A percentile compares a stretch with the other conserved stretches of the same genome.
phyloP scores from a whole-genome alignment of 495 filamentous ascomycete species.

The Hypoxylon cercidicola region DNA sequence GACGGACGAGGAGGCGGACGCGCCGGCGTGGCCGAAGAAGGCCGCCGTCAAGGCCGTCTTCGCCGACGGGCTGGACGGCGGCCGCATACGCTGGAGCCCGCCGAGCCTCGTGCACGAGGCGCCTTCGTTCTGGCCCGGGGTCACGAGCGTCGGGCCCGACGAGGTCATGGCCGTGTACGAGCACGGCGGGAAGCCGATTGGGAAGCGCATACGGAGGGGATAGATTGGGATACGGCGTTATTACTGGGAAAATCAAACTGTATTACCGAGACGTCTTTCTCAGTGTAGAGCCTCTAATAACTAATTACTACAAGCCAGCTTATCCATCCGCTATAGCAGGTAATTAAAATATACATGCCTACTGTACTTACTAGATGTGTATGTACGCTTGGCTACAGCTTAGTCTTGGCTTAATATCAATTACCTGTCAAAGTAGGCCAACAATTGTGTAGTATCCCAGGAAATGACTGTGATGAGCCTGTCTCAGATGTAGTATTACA shows the following conservation, averaged over 20 bases:
- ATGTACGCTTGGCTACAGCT: too few relatives aligned
- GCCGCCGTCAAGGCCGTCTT: constrained; percentile 48
- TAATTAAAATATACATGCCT: too few relatives aligned
- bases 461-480: too few relatives aligned
- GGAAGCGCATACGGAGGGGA: constrained; percentile 26
- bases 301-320: not conserved
- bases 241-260: not conserved
- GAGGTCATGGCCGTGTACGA: constrained; percentile 46
- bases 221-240: constrained; percentile 4
- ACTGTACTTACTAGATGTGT: too few relatives aligned
- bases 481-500: too few relatives aligned
- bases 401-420: too few relatives aligned
- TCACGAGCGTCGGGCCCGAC: constrained; percentile 29
- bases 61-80: constrained; percentile 26
- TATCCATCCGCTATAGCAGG: too few relatives aligned
- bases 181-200: constrained; percentile 37
- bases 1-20: constrained; percentile 65
- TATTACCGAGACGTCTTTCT: too few relatives aligned
- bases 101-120: constrained; percentile 31
- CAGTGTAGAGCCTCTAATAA: not conserved
- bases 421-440: too few relatives aligned
- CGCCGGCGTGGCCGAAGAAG: constrained; percentile 40
- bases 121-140: constrained; percentile 41
- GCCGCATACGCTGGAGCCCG: constrained; percentile 35
- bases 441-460: too few relatives aligned